phyloP scores from a whole-genome alignment of 179 eudicot genomes.

The Pouteria campechiana region DNA sequence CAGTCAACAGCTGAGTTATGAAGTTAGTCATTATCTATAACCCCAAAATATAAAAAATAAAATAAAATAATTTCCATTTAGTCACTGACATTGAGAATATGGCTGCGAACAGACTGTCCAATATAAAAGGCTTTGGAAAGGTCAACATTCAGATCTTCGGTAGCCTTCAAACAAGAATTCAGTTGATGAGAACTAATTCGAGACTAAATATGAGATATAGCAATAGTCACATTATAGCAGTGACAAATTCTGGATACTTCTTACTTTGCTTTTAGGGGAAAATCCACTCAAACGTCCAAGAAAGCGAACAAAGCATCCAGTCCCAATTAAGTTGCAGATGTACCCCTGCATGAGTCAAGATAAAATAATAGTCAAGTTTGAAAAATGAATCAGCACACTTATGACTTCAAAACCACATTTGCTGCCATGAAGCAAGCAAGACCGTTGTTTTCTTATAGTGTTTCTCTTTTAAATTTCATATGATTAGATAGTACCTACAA shows the following conservation, averaged over 20 bases:
- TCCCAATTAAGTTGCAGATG: constrained; percentile 76
- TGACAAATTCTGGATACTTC: neutral
- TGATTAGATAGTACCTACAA: too few relatives aligned
- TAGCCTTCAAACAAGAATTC: constrained; percentile 25
- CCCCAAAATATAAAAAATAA: neutral
- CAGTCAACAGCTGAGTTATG: constrained; percentile 2
- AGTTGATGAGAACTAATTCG: neutral
- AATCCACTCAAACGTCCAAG: constrained; percentile 90
- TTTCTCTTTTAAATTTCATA: too few relatives aligned
- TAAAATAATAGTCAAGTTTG: neutral
- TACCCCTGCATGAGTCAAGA: constrained; percentile 45
- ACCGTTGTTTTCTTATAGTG: too few relatives aligned
- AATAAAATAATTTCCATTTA: neutral
- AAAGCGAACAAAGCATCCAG: constrained; percentile 91
- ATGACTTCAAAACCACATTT: too few relatives aligned
- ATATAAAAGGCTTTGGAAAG: constrained; percentile 57
- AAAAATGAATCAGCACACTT: too few relatives aligned
- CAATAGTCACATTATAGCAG: neutral
- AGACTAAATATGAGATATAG: neutral
- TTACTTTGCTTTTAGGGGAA: constrained; percentile 72
- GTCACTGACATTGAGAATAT: constrained; percentile 46
- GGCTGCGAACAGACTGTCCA: constrained; percentile 90
- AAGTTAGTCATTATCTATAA: neutral
- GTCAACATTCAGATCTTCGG: constrained; percentile 50
- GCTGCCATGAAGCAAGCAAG: too few relatives aligned